Conservation (phyloP, 2,329 filamentous ascomycete species). For the Exophiala alcalophila region DNA sequence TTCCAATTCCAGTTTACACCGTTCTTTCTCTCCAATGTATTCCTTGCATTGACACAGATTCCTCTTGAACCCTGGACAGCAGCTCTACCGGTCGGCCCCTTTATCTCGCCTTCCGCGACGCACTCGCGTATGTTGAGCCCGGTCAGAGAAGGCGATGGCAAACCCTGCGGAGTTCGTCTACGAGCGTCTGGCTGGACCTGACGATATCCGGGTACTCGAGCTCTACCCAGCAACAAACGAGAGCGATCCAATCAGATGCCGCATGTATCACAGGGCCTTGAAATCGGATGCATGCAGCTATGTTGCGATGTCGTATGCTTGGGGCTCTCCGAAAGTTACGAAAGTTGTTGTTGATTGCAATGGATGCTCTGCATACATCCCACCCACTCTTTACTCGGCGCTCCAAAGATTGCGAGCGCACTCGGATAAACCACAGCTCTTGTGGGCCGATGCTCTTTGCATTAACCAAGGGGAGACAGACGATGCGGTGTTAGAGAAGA, state of each 20-base stretch:
- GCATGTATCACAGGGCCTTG: constrained; percentile 5
- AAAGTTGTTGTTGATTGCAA: constrained; percentile 7
- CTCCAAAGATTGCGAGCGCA: constrained; percentile 1
- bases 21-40: too few relatives aligned
- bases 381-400: constrained; percentile 13
- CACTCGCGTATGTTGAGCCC: too few relatives aligned
- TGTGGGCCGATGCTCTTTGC: constrained; percentile 22
- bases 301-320: constrained; percentile 17
- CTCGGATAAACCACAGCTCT: background rate
- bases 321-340: constrained; percentile 1
- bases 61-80: too few relatives aligned
- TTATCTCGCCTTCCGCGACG: too few relatives aligned
- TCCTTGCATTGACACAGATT: too few relatives aligned
- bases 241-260: background rate
- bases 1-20: too few relatives aligned
- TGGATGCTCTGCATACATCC: constrained; percentile 3
- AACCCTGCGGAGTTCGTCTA: constrained; percentile 3
- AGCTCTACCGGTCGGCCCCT: too few relatives aligned
- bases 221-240: background rate
- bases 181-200: background rate
- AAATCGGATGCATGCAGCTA: background rate
- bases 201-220: constrained; percentile 15
- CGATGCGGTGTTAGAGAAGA: constrained; percentile 1
- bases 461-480: constrained; percentile 13
- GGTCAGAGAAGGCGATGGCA: too few relatives aligned